Evolutionary conservation across 768 basidiomycete species (phyloP).

Genomic region (Amanita polypyramis): DNA sequence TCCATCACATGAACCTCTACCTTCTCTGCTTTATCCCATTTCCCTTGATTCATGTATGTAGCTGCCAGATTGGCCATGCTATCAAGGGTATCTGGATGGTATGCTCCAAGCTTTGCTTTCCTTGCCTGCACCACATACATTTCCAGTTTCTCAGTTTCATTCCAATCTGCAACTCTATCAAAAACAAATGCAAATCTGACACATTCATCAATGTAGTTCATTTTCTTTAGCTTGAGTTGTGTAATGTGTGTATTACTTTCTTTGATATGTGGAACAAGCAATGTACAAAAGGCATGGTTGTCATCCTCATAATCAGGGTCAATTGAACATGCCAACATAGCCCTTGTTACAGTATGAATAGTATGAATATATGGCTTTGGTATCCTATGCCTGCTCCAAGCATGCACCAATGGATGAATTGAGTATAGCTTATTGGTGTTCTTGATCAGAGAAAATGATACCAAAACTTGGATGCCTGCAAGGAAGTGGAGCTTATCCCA

Average conservation of each 20-base stretch:
- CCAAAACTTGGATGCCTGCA: conserved; percentile 11
- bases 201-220: not conserved
- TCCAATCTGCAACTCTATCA: not conserved
- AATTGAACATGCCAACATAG: too few species aligned
- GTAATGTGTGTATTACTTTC: not conserved
- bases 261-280: conserved; percentile 5
- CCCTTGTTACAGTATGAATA: not conserved
- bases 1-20: not conserved
- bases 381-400: conserved; percentile 3
- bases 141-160: not conserved
- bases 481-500: conserved; percentile 11
- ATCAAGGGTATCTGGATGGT: too few species aligned
- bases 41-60: too few species aligned
- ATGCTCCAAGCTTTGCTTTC: not conserved
- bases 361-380: not conserved
- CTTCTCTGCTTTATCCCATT: too few species aligned
- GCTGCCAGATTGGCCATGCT: too few species aligned
- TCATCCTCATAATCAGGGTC: not conserved
- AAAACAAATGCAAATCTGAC: not conserved
- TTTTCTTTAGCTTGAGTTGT: not conserved
- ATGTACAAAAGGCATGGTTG: conserved; percentile 1
- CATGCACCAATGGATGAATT: conserved; percentile 10
- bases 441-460: conserved; percentile 12
- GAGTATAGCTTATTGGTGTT: not conserved
- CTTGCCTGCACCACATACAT: not conserved